These are phyloP conservation scores for Salix arbutifolia DNA, from an alignment of 345 rosid genomes.

Conservation along the genomic window DNA sequence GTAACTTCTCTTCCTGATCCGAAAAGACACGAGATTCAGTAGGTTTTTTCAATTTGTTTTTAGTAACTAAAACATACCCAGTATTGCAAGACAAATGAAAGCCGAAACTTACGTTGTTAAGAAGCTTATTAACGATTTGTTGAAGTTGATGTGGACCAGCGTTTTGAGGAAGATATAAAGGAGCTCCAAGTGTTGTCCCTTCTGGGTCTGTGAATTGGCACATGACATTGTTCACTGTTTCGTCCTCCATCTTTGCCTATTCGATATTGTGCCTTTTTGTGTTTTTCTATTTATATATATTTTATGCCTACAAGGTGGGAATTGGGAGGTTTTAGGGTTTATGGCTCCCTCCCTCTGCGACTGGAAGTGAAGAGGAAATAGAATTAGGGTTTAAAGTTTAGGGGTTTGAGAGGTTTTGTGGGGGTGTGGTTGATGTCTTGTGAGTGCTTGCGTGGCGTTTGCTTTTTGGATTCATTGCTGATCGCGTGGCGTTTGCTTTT, in stretches of 20 bases:
- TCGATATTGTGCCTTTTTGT: background rate
- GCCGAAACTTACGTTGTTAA: conserved; percentile 44
- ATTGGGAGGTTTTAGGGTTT: background rate
- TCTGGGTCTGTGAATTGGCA: conserved; percentile 82
- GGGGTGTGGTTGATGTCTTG: too few species aligned
- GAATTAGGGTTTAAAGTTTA: background rate
- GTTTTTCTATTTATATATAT: background rate
- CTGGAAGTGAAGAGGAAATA: background rate
- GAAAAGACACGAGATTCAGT: conserved; percentile 11
- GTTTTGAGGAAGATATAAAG: conserved; percentile 77
- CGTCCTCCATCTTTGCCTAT: conserved; percentile 18
- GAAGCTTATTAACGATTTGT: conserved; percentile 79
- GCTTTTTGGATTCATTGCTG: too few species aligned
- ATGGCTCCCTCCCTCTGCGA: background rate
- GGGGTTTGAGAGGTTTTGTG: background rate
- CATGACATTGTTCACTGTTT: conserved; percentile 44
- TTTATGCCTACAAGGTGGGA: background rate
- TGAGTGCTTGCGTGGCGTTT: too few species aligned
- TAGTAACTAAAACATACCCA: background rate
- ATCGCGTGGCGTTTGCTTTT: too few species aligned
- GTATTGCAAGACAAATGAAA: background rate
- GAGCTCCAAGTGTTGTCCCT: conserved; percentile 59
- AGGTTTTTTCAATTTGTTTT: background rate
- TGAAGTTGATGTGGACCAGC: conserved; percentile 80
- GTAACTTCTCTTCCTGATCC: conserved; percentile 80